phyloP scores from a whole-genome alignment of 2,329 filamentous ascomycete species.

The Furcasterigmium sp. region DNA sequence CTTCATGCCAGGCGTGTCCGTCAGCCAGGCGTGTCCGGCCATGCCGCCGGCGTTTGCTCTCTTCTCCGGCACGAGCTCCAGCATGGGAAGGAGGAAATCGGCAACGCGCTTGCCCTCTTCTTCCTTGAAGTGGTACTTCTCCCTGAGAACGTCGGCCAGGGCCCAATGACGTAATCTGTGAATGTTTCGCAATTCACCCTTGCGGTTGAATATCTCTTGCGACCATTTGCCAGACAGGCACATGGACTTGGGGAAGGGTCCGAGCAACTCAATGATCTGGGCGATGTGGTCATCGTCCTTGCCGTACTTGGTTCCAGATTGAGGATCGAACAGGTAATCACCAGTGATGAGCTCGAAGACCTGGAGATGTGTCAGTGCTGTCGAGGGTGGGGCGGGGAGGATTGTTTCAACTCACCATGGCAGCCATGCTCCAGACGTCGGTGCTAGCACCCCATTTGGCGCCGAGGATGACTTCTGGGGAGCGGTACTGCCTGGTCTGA shows the following conservation, averaged over 20 bases:
- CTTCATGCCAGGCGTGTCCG: conserved; percentile 86
- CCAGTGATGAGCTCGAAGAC: conserved; percentile 97
- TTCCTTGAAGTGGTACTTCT: conserved; percentile 93
- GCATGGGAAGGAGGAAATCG: conserved; percentile 84
- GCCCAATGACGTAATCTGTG: conserved; percentile 96
- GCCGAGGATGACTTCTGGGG: conserved; percentile 93
- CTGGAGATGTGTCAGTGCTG: conserved; percentile 37
- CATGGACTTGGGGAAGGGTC: conserved; percentile 86
- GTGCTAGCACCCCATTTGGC: conserved; percentile 99
- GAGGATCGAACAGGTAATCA: conserved; percentile 96
- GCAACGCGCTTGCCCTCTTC: conserved; percentile 73
- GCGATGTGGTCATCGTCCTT: conserved; percentile 99
- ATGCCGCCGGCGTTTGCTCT: conserved; percentile 95
- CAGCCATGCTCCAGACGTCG: conserved; percentile 99
- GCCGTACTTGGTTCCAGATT: conserved; percentile 97
- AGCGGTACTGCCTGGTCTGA: conserved; percentile 94
- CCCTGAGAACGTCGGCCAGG: conserved; percentile 81
- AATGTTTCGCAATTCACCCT: conserved; percentile 95
- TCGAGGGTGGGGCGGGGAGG: neutral
- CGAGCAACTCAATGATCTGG: conserved; percentile 95
- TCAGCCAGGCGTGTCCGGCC: conserved; percentile 77
- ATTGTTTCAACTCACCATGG: conserved; percentile 69
- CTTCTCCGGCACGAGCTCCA: conserved; percentile 82
- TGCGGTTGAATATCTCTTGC: conserved; percentile 97
- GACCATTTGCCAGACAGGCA: conserved; percentile 95